These are phyloP conservation scores for Aspergillus sp. DNA, from an alignment of 2,329 filamentous ascomycete species.

Conservation along the genomic window DNA sequence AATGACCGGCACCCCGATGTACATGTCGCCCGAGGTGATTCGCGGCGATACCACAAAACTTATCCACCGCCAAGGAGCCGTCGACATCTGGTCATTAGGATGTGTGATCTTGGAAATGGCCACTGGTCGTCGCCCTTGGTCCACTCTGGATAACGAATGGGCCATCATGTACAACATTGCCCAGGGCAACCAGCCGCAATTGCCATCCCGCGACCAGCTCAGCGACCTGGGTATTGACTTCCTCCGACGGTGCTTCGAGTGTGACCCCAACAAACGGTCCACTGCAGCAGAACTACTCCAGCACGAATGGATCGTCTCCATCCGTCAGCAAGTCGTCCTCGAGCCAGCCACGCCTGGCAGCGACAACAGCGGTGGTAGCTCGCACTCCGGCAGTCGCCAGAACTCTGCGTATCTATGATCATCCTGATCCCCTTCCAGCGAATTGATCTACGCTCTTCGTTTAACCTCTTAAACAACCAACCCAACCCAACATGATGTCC, in stretches of 20 bases:
- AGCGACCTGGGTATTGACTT: constrained; percentile 86
- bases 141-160: constrained; percentile 96
- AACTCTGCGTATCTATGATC: constrained; percentile 31
- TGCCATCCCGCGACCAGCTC: constrained; percentile 80
- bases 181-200: constrained; percentile 86
- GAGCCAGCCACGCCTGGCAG: constrained; percentile 44
- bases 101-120: constrained; percentile 98
- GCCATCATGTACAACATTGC: constrained; percentile 99
- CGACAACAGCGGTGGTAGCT: constrained; percentile 41
- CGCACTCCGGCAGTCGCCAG: constrained; percentile 32
- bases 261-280: constrained; percentile 76
- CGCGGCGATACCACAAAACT: constrained; percentile 77
- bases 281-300: constrained; percentile 87
- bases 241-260: constrained; percentile 78
- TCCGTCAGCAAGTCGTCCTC: constrained; percentile 51
- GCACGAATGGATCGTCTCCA: constrained; percentile 78
- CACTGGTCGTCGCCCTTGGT: constrained; percentile 91
- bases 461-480: no score
- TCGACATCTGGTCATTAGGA: constrained; percentile 94
- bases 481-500: no score
- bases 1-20: constrained; percentile 99
- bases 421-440: constrained; percentile 6
- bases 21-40: constrained; percentile 99
- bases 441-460: neutral
- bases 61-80: constrained; percentile 76